Evolutionary conservation across 1,284 basidiomycete species (phyloP).

Genomic region (Cutaneotrichosporon sp.): DNA sequence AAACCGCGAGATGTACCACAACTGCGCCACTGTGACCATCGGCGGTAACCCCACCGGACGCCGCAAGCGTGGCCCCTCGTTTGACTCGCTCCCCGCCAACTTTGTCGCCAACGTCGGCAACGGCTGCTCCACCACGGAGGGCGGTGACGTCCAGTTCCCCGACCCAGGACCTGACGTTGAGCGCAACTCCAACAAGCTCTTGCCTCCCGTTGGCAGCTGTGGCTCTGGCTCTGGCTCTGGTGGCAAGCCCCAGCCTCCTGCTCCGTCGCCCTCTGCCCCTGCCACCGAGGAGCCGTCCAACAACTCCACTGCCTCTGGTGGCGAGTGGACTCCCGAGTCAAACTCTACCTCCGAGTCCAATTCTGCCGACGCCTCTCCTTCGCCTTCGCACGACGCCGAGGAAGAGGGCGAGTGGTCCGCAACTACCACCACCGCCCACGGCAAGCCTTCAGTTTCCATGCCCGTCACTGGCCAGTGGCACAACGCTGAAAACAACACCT

Average conservation of each 20-base stretch:
- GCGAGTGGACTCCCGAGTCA: not conserved
- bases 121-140: conserved; percentile 38
- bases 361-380: no score
- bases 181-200: not conserved
- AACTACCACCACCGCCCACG: not conserved
- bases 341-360: no score
- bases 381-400: not conserved
- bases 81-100: conserved; percentile 31
- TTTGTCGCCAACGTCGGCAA: conserved; percentile 49
- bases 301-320: no score
- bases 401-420: not conserved
- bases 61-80: conserved; percentile 1
- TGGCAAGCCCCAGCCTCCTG: not conserved
- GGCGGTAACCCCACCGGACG: conserved; percentile 30
- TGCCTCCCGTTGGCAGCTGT: conserved; percentile 1
- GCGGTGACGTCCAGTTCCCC: conserved; percentile 16
- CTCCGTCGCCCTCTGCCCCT: not conserved
- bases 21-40: conserved; percentile 49
- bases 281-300: not conserved
- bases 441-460: not conserved
- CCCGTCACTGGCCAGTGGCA: not conserved
- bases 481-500: not conserved
- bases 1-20: conserved; percentile 48
- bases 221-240: not conserved
- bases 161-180: conserved; percentile 16